phyloP scores from a whole-genome alignment of 1,284 basidiomycete species.

The Sporisorium sorghi region DNA sequence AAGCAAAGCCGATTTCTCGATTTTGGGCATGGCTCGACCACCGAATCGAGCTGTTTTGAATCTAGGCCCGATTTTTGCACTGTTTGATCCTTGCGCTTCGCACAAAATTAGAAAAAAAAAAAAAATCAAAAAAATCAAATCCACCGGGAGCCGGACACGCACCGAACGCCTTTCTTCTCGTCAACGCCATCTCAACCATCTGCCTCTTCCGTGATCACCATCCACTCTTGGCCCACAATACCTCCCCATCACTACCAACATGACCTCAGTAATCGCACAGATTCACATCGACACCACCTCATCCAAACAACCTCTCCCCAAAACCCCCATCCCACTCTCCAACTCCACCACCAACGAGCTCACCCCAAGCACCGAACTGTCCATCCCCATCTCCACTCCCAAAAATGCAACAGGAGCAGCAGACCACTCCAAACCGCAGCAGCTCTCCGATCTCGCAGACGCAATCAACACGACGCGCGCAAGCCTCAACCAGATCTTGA shows the following conservation, averaged over 20 bases:
- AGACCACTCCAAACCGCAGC: constrained; percentile 21
- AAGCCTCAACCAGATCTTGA: constrained; percentile 28
- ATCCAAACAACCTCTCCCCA: constrained; percentile 7
- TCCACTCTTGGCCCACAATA: background rate
- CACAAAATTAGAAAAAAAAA: no score
- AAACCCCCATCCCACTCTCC: constrained; percentile 20
- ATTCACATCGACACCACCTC: constrained; percentile 30
- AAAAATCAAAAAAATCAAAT: no score
- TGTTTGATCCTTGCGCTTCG: background rate
- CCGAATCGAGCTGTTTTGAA: background rate
- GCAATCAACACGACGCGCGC: constrained; percentile 29
- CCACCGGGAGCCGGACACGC: no score
- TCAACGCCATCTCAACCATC: constrained; percentile 10
- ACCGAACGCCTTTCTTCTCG: background rate
- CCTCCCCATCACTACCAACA: background rate
- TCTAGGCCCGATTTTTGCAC: background rate
- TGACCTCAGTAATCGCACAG: constrained; percentile 13
- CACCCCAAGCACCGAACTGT: constrained; percentile 29
- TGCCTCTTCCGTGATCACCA: no score
- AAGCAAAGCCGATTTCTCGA: background rate
- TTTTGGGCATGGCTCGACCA: constrained; percentile 12
- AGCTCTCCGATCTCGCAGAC: constrained; percentile 30
- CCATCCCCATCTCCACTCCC: constrained; percentile 5
- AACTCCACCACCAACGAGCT: constrained; percentile 6
- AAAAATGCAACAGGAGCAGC: no score